Evolutionary conservation across 495 filamentous ascomycete genomes (phyloP), one percentile per base, ranked within the genome.

Genomic region (Daldinia bambusicola): DNA sequence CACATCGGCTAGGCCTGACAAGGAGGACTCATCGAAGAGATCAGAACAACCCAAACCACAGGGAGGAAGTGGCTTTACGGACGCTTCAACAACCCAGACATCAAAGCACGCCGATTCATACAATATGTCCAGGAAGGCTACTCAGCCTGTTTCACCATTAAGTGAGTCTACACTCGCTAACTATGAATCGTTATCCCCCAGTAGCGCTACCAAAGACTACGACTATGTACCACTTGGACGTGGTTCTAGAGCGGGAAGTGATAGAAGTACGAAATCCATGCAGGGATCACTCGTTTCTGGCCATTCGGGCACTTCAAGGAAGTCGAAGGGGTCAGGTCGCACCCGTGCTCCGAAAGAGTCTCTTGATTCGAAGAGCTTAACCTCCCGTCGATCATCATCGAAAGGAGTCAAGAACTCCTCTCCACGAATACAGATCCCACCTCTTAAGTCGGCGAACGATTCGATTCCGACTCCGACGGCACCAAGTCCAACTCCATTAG

Each of bases 211-310:
- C 3, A 61, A 36, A 20, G 58, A 61, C 14, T 61, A 61, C 10
- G 58, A 61, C n/a, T 61, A 61, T 13, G 58, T 61, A 20, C 58
- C 58, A 7, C 20, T 61, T 5, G 58, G 58, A 14, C 58, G n/a
- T 12, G 31, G 58, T 8, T 6, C 58, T 7, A 61, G 58, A 22
- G 58, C 58, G 20, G 58, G 58, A 61, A 61, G 58, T 34, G 58
- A 61, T 32, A 14, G 40, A 7, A 61, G 58, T 20, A 61, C 58
- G 30, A 61, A 61, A 31, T 61, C 58, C 4, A 36, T 50, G 14
- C 58, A 61, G 32, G 58, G 58, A 8, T 61, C 58, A 16, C 26
- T 61, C 26, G 8, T 16, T 50, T 61, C 58, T 6, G 43, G 40
- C 9, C 58, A 45, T 50, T 61, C 58, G 40, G 32, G 26, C 14